A percentile compares a stretch with the other conserved stretches of the same genome.
Evolutionary conservation across 2,329 filamentous ascomycete genomes (phyloP).

Genomic region (Pestalotiopsis sp.): DNA sequence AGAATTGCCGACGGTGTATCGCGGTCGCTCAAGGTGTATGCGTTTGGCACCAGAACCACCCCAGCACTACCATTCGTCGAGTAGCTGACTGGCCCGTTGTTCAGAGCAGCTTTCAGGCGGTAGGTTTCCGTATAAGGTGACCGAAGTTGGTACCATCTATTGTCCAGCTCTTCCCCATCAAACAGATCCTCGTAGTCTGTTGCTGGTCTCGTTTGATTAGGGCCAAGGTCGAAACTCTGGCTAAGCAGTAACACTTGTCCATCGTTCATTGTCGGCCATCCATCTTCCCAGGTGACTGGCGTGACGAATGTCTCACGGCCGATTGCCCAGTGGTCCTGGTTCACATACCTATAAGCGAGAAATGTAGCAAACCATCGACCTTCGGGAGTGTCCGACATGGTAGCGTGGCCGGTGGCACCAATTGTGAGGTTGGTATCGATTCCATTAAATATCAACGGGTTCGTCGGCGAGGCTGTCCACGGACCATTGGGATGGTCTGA

Average conservation of each 20-base stretch:
- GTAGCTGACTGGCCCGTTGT: neutral
- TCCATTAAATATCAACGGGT: constrained; percentile 22
- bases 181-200: neutral
- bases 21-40: constrained; percentile 29
- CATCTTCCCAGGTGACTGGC: constrained; percentile 1
- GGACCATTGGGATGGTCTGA: neutral
- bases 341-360: neutral
- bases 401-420: neutral
- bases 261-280: neutral
- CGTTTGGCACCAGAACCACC: constrained; percentile 4
- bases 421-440: constrained; percentile 17
- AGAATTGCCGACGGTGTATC: constrained; percentile 31
- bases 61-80: neutral
- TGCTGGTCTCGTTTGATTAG: neutral
- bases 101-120: neutral
- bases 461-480: neutral
- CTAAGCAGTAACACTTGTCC: neutral
- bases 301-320: neutral
- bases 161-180: neutral
- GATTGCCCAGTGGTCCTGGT: neutral
- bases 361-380: neutral
- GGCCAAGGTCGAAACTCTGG: neutral
- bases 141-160: neutral
- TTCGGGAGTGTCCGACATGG: neutral
- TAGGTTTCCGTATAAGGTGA: constrained; percentile 2